Conservation (phyloP, 768 basidiomycete species). For the Gloeopeniophorella convolvens region DNA sequence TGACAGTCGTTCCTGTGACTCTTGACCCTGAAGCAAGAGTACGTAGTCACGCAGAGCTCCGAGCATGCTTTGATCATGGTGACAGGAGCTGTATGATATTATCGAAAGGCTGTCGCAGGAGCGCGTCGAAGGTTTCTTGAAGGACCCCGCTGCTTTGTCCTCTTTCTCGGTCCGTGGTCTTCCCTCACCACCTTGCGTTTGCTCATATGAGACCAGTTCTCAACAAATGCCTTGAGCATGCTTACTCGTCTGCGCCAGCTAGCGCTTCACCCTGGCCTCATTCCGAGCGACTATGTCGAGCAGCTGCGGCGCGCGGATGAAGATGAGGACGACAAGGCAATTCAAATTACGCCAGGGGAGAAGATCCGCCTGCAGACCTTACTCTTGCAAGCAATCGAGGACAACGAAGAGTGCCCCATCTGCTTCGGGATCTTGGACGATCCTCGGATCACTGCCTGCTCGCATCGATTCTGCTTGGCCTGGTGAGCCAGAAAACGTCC, state of each 20-base stretch:
- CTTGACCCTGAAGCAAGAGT: slow-evolving; percentile 62
- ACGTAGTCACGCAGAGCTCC: slow-evolving; percentile 3
- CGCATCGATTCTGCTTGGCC: slow-evolving; percentile 63
- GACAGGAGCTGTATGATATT: slow-evolving; percentile 59
- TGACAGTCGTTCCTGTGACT: slow-evolving; percentile 65
- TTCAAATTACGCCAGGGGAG: slow-evolving; percentile 46
- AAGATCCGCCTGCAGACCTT: slow-evolving; percentile 48
- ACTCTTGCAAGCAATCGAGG: slow-evolving; percentile 65
- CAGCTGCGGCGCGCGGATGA: slow-evolving; percentile 41
- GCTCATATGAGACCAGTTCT: slow-evolving; percentile 36
- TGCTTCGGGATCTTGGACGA: slow-evolving; percentile 58
- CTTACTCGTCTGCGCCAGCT: slow-evolving; percentile 84
- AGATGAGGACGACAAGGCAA: slow-evolving; percentile 27
- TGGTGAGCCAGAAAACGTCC: slow-evolving; percentile 41
- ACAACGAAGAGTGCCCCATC: slow-evolving; percentile 78
- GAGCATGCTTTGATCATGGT: background rate
- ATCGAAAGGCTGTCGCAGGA: slow-evolving; percentile 58
- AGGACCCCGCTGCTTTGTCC: slow-evolving; percentile 31
- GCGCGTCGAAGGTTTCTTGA: slow-evolving; percentile 52
- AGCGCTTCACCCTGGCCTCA: slow-evolving; percentile 68
- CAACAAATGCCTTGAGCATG: slow-evolving; percentile 69
- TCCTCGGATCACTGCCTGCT: slow-evolving; percentile 66
- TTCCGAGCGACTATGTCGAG: slow-evolving; percentile 66
- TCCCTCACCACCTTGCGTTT: slow-evolving; percentile 4
- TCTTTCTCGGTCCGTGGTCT: slow-evolving; percentile 31